phyloP scores from a whole-genome alignment of 2,329 filamentous ascomycete species.

The Venturia oleaginea region DNA sequence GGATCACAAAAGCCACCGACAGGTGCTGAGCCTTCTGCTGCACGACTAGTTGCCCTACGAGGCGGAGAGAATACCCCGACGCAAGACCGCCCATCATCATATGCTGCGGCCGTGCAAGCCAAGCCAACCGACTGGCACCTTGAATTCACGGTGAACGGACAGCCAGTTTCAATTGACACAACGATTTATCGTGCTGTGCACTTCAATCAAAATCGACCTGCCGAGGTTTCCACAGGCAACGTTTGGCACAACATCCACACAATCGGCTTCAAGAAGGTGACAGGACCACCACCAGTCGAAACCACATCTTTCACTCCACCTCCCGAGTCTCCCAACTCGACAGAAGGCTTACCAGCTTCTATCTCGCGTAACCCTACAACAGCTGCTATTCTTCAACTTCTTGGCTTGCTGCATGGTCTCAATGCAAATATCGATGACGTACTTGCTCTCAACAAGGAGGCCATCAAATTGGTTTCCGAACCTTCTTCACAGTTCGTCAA shows the following conservation, averaged over 20 bases:
- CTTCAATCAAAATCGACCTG: conserved; percentile 50
- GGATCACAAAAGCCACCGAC: conserved; percentile 36
- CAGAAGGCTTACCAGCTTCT: conserved; percentile 62
- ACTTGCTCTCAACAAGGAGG: conserved; percentile 64
- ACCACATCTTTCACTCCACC: conserved; percentile 48
- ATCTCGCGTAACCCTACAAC: conserved; percentile 77
- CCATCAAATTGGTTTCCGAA: conserved; percentile 65
- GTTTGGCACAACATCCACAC: conserved; percentile 88
- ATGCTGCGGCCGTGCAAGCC: conserved; percentile 73
- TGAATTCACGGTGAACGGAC: conserved; percentile 80
- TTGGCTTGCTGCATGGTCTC: conserved; percentile 84
- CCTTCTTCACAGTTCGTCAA: conserved; percentile 93
- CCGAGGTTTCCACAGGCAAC: conserved; percentile 62
- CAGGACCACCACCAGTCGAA: conserved; percentile 72
- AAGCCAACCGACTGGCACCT: conserved; percentile 93
- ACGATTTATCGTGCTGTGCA: conserved; percentile 95
- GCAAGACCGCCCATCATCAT: conserved; percentile 59
- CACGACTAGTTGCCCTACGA: conserved; percentile 10
- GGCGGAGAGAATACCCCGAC: background rate
- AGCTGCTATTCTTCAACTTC: conserved; percentile 73
- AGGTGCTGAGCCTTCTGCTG: conserved; percentile 23
- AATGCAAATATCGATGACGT: conserved; percentile 93
- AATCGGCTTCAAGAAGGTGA: conserved; percentile 81
- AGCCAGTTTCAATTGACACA: conserved; percentile 78
- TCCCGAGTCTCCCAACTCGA: conserved; percentile 40